phyloP scores from a whole-genome alignment of 345 rosid genomes.

The Limnanthes douglasii region DNA sequence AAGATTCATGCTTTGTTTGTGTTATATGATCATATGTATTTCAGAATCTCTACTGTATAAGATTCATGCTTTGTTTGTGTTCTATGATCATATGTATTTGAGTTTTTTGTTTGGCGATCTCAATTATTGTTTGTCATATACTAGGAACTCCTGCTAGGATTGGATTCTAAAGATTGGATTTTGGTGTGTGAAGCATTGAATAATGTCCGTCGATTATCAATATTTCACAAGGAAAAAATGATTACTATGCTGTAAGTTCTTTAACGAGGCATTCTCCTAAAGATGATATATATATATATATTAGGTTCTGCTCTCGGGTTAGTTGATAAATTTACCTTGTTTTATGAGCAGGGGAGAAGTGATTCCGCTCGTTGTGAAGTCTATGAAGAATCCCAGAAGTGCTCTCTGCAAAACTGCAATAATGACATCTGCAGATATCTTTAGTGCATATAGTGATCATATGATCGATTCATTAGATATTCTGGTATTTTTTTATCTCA shows the following conservation, averaged over 20 bases:
- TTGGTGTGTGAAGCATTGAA: slow-evolving; percentile 72
- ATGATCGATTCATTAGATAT: slow-evolving; percentile 65
- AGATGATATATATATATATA: too few species aligned
- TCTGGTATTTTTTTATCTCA: slow-evolving; percentile 33
- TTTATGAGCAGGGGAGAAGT: slow-evolving; percentile 39
- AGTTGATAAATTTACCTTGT: slow-evolving; percentile 1
- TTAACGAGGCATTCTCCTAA: too few species aligned
- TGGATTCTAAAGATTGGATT: slow-evolving; percentile 87
- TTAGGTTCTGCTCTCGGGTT: not conserved
- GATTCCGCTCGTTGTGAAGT: slow-evolving; percentile 65
- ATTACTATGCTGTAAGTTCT: slow-evolving; percentile 55
- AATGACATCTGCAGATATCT: slow-evolving; percentile 82
- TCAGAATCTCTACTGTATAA: too few species aligned
- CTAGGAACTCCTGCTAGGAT: slow-evolving; percentile 54
- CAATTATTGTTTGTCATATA: not conserved
- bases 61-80: not conserved
- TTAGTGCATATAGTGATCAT: slow-evolving; percentile 47
- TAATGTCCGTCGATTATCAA: slow-evolving; percentile 57
- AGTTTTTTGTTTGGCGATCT: slow-evolving; percentile 3
- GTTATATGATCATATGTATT: too few species aligned
- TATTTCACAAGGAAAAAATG: slow-evolving; percentile 63
- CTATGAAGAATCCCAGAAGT: slow-evolving; percentile 93
- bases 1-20: not conserved
- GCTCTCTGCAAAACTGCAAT: slow-evolving; percentile 93
- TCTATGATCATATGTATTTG: not conserved